These are phyloP conservation scores for Hondaea fermentalgiana DNA, from an alignment of 108 stramenopile genomes.

Conservation along the genomic window DNA sequence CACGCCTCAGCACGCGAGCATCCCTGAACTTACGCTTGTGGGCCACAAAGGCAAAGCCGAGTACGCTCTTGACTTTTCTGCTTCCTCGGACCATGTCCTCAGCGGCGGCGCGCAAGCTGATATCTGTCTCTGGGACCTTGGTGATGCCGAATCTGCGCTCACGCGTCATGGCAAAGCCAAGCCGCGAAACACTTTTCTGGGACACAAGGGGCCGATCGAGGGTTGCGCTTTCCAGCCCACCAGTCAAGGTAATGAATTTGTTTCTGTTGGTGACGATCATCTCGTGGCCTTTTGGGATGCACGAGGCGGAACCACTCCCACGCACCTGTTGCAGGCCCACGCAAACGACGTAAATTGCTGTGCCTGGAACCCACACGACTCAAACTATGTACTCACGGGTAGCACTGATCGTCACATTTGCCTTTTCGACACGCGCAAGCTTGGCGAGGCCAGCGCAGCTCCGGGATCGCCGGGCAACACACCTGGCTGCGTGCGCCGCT, in stretches of 20 bases:
- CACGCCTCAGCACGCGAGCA: neutral
- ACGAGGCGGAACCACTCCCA: neutral
- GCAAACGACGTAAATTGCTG: neutral
- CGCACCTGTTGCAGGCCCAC: neutral
- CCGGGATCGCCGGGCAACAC: neutral
- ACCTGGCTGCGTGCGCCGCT: neutral
- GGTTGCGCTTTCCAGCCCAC: neutral
- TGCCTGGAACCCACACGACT: neutral
- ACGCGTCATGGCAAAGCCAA: neutral
- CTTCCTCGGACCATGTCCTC: neutral
- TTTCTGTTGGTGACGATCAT: neutral
- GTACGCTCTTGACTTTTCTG: slow-evolving; percentile 10
- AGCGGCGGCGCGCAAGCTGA: neutral
- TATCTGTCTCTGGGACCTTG: neutral
- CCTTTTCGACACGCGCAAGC: neutral
- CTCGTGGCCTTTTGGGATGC: neutral
- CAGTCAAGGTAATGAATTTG: neutral
- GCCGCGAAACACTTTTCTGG: neutral
- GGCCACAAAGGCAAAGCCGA: neutral
- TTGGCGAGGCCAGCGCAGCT: neutral
- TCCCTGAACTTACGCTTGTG: neutral
- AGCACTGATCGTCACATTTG: neutral
- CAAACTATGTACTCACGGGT: neutral
- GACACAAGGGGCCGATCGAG: neutral
- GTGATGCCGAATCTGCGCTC: neutral